phyloP scores from a whole-genome alignment of 768 basidiomycete genomes.

The Termitomyces sp. region DNA sequence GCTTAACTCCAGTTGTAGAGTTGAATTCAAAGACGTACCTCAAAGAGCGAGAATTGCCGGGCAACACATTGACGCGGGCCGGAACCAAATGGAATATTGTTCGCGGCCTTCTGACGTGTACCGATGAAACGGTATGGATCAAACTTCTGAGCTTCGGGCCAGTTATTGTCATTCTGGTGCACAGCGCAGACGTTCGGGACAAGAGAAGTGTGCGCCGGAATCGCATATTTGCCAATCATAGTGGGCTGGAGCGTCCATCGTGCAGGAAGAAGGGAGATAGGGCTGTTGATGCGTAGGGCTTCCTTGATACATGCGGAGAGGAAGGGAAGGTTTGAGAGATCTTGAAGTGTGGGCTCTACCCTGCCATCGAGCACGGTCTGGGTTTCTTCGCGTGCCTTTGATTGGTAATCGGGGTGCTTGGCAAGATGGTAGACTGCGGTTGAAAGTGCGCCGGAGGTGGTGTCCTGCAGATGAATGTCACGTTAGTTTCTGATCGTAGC shows the following conservation, averaged over 20 bases:
- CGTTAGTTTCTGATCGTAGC: background rate
- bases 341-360: conserved; percentile 23
- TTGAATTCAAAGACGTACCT: conserved; percentile 6
- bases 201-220: conserved; percentile 24
- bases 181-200: conserved; percentile 26
- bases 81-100: conserved; percentile 24
- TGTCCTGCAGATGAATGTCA: conserved; percentile 20
- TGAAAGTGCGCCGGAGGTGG: conserved; percentile 32
- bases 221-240: conserved; percentile 22
- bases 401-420: conserved; percentile 29
- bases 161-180: conserved; percentile 22
- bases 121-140: conserved; percentile 24
- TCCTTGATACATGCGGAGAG: conserved; percentile 33
- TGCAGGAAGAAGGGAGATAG: conserved; percentile 23
- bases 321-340: conserved; percentile 23
- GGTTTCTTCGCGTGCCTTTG: conserved; percentile 29
- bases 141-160: conserved; percentile 23
- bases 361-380: conserved; percentile 20
- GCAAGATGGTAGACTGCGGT: conserved; percentile 30
- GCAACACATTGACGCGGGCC: conserved; percentile 30
- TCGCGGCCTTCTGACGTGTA: conserved; percentile 3
- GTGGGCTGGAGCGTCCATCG: conserved; percentile 16
- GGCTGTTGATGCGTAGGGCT: conserved; percentile 28
- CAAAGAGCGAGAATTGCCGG: conserved; percentile 21
- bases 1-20: background rate